Evolutionary conservation across 371 early-diverging fungal species (phyloP), one percentile per base, ranked within the genome.

Genomic region (Mortierella sp.): DNA sequence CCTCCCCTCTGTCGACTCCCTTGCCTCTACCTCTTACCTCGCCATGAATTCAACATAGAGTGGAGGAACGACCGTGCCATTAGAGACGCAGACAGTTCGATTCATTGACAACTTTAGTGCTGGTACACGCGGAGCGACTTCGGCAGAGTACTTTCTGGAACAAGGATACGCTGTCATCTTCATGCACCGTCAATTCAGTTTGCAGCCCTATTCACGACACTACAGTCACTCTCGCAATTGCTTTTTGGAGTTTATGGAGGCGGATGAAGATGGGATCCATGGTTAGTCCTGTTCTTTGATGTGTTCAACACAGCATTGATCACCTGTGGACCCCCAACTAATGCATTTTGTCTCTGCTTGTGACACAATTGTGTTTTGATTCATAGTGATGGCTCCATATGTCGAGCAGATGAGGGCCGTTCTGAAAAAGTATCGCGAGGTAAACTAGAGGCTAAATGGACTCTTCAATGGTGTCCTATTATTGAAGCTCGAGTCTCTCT

Each of bases 51-150:
- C 13, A n/a, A 2, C 24, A 14, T 71, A 90, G 91, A 96, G 96
- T 63, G 99, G 98, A 46, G 98, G 98, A 45, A 99, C 99, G 1
- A 96, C 95, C 0, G 98, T 98, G 17, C 98, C 98, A 19, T 82
- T 99, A 17, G 98, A 99, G 76, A 90, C 91, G 61, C 90, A 98
- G 66, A 99, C 97, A 7, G 98, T 99, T 29, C 92, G 99, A n/a
- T 99, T 97, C 79, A 89, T 99, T 59, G 99, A 99, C 81, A 99
- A 99, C 84, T 98, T 99, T 77, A 93, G 94, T 57, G 95, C 94
- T 16, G 99, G 99, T 27, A 97, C 93, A 3, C 92, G 99, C 27
- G 99, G 99, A 37, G 95, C 98, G 4, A 88, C 90, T 3, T 97
- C 97, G 19, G 95, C 98, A 27, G 99, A 99, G 80, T 90, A 90